Evolutionary conservation across 257 asterid genomes (phyloP).

Genomic region (Lantana camara): DNA sequence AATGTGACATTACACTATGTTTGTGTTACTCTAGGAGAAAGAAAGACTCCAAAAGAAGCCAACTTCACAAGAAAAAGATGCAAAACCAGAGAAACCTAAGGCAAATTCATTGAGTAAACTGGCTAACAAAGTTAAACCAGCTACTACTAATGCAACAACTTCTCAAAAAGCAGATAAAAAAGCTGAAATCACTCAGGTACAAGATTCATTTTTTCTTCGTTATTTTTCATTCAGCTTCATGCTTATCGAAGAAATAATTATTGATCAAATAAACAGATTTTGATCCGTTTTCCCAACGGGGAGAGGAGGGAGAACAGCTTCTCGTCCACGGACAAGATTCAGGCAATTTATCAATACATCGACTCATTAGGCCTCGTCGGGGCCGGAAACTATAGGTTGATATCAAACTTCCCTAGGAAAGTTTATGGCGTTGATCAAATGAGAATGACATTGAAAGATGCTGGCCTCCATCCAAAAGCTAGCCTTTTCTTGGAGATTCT

Average conservation of each 20-base stretch:
- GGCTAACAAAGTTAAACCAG: constrained; percentile 28
- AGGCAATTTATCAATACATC: constrained; percentile 52
- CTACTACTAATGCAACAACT: constrained; percentile 26
- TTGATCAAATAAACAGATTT: constrained; percentile 41
- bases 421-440: constrained; percentile 69
- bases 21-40: constrained; percentile 48
- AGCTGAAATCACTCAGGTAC: constrained; percentile 70
- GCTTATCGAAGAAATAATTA: neutral
- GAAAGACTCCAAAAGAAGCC: constrained; percentile 42
- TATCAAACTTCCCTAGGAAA: constrained; percentile 79
- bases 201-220: neutral
- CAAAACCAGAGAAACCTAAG: constrained; percentile 32
- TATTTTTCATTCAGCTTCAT: neutral
- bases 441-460: constrained; percentile 58
- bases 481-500: constrained; percentile 78
- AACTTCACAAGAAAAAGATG: constrained; percentile 27
- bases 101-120: constrained; percentile 32
- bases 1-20: neutral
- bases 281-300: constrained; percentile 85
- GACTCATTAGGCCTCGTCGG: constrained; percentile 59
- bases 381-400: constrained; percentile 59
- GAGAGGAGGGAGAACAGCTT: constrained; percentile 80
- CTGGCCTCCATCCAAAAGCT: constrained; percentile 84
- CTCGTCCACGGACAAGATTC: constrained; percentile 59
- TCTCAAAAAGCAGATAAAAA: constrained; percentile 32